Conservation (phyloP, 2,329 filamentous ascomycete genomes). For the Huntiella abstrusa region DNA sequence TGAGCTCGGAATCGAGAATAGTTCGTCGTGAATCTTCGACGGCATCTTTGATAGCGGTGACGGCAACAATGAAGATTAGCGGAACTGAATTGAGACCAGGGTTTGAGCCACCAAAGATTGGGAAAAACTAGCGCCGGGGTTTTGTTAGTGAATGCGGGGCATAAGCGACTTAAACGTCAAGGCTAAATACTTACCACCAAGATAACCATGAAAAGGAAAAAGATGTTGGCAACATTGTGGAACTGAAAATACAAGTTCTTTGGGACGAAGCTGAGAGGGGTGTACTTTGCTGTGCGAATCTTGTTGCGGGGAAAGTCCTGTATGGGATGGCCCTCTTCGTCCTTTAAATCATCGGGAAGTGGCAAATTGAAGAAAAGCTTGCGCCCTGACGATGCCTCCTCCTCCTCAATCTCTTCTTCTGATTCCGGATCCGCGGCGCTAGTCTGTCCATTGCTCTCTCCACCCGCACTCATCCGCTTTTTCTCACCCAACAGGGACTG, state of each 20-base stretch:
- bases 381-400: slow-evolving; percentile 22
- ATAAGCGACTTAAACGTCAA: slow-evolving; percentile 9
- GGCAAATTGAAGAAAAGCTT: slow-evolving; percentile 73
- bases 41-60: slow-evolving; percentile 86
- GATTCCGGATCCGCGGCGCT: slow-evolving; percentile 21
- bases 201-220: slow-evolving; percentile 93
- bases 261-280: slow-evolving; percentile 79
- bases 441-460: slow-evolving; percentile 18
- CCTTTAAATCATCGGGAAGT: slow-evolving; percentile 53
- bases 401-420: slow-evolving; percentile 18
- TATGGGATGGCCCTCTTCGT: slow-evolving; percentile 60
- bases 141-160: slow-evolving; percentile 11
- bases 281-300: slow-evolving; percentile 95
- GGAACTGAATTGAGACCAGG: slow-evolving; percentile 80
- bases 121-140: slow-evolving; percentile 52
- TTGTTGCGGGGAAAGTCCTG: slow-evolving; percentile 73
- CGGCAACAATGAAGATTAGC: slow-evolving; percentile 73
- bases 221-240: slow-evolving; percentile 95
- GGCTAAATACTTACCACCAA: slow-evolving; percentile 50
- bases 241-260: slow-evolving; percentile 98
- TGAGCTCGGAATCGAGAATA: slow-evolving; percentile 76
- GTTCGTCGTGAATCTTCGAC: slow-evolving; percentile 92
- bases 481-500: slow-evolving; percentile 43
- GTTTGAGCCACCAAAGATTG: slow-evolving; percentile 84
- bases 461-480: slow-evolving; percentile 32